Evolutionary conservation across 1,284 basidiomycete genomes (phyloP).

Genomic region (Hemileia vastatrix): DNA sequence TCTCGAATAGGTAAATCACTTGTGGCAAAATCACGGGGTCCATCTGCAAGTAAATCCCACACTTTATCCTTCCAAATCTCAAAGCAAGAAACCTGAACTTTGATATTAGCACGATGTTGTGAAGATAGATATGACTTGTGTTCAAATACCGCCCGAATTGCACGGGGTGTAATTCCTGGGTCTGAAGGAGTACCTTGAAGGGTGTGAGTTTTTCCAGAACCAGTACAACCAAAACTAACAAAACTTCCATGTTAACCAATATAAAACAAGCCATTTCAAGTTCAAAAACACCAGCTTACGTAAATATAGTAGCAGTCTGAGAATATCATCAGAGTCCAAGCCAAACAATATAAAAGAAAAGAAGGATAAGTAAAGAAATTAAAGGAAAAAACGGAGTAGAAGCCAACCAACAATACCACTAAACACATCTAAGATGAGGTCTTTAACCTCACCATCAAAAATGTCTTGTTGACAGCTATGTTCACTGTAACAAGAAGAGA

Average conservation of each 20-base stretch:
- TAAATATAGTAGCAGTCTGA: constrained; percentile 16
- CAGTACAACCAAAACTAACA: constrained; percentile 19
- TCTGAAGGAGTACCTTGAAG: constrained; percentile 10
- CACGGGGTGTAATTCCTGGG: constrained; percentile 14
- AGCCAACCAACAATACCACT: constrained; percentile 4
- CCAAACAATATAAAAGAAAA: neutral
- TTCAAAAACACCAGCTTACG: neutral
- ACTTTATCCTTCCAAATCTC: constrained; percentile 22
- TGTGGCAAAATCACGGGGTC: neutral
- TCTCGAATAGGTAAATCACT: constrained; percentile 15
- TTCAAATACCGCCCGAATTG: constrained; percentile 9
- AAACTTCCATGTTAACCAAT: neutral
- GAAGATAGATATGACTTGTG: neutral
- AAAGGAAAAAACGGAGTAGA: neutral
- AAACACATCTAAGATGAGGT: constrained; percentile 9
- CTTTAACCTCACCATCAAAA: constrained; percentile 2
- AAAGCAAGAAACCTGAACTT: constrained; percentile 11
- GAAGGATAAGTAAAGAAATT: neutral
- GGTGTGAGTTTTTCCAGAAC: constrained; percentile 19
- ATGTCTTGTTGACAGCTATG: constrained; percentile 11
- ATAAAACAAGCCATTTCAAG: neutral
- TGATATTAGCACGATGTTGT: neutral
- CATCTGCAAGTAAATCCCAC: constrained; percentile 8
- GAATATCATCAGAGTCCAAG: neutral
- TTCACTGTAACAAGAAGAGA: constrained; percentile 18